Base-by-base conservation (phyloP, 257 asterid genomes). In the Marsdenia floribunda region DNA sequence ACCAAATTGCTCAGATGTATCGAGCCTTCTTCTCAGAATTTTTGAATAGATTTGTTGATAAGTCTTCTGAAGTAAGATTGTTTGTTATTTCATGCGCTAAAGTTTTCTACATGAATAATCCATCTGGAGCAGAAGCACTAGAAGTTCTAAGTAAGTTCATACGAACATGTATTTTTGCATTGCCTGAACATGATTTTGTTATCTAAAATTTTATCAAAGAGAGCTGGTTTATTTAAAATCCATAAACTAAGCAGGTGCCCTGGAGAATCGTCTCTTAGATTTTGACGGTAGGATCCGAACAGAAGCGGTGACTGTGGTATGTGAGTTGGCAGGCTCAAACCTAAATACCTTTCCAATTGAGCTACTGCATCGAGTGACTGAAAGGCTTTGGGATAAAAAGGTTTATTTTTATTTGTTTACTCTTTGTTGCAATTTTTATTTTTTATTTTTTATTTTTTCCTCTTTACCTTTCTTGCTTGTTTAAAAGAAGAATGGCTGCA, bases 351-450 rank as follows among this genome's bases (percentile, higher is more conserved):
- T 79, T 65, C 88, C 90, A 52, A 61, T 83, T 73, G 88, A 87
- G 78, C 84, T 89, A 75, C 80, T 93, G 78, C 73, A 86, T 82
- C 84, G 59, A 71, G 94, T 89, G 73, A 83, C 87, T 18, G 92
- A 89, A 79, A 88, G 98, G 78, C 89, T 93, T 71, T 89, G 97
- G 76, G 98, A 93, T 81, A 93, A 91, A 90, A 91, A 93, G 96
- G 98, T 93, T 64, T 73, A 73, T 75, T 77, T 2, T 60, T 26
- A 63, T 55, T 53, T 38, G 8, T 12, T n/a, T 19, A 6, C 3
- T 55, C 12, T 24, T 47, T 49, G 37, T 40, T 9, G 24, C 26
- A 58, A 22, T n/a, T 16, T 4, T 14, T n/a, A n/a, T 57, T 57
- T 57, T 29, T 55, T 1, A 55, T 24, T 58, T 24, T 22, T 33